Evolutionary conservation across 352 stramenopile species (phyloP), one percentile per base, ranked within the genome.

Genomic region (Phytophthora pistaciae): DNA sequence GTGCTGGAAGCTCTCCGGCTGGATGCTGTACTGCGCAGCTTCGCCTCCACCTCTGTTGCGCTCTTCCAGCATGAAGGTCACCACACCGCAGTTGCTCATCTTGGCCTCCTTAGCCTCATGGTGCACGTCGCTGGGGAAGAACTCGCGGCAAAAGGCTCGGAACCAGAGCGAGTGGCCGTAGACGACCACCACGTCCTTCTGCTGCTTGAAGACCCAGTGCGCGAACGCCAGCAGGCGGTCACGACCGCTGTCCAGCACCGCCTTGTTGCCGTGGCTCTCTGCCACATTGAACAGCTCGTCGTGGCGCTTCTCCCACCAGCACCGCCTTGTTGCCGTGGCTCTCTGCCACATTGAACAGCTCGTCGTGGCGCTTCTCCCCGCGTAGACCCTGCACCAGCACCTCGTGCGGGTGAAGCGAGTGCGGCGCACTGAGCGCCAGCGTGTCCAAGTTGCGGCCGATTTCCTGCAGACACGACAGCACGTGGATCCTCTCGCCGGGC

Each of bases 121-220:
- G 6, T 70, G 14, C 0, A 79, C 33, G 20, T 78, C 55, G 3
- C 21, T n/a, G 10, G 87, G 84, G 27, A 96, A 84, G 55, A 91
- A 96, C 61, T 92, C 88, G 13, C 83, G 83, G 64, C 86, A 96
- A 59, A 96, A 97, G 11, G 86, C 85, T 1, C 85, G 83, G 56
- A 96, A 93, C 88, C 91, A 97, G 44, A 94, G 76, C 67, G 90
- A 96, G 74, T 97, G 91, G 31, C 91, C 91, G 50, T 92, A 94
- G 8, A 94, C 87, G 11, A 97, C 78, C 16, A 96, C 57, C 42
- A 94, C 83, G 36, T 91, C 76, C 44, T 84, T 70, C 5, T 72
- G 70, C 31, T 90, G 84, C 31, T 70, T 63, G 64, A 92, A 91
- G 4, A 67, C 64, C 91, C 91, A 97, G 31, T 82, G 66, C 16